These are phyloP conservation scores for Moesziomyces parantarcticus DNA, from an alignment of 1,284 basidiomycete genomes.

Conservation along the genomic window DNA sequence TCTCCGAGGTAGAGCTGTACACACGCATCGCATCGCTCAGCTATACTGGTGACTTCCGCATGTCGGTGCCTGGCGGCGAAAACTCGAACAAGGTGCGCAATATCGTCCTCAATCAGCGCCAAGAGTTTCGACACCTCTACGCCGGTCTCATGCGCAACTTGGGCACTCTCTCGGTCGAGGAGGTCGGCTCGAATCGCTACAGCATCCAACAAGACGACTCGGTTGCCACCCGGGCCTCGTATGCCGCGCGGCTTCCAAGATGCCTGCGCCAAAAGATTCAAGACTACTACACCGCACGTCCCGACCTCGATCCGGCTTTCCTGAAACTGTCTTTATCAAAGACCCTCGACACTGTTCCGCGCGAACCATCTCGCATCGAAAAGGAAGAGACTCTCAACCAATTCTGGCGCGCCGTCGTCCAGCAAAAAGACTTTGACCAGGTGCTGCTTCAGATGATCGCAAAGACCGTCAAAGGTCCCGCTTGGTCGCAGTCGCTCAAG, in stretches of 20 bases:
- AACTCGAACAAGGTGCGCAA: slow-evolving; percentile 94
- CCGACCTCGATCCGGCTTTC: slow-evolving; percentile 54
- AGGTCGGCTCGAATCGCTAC: slow-evolving; percentile 44
- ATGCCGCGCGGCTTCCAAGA: slow-evolving; percentile 53
- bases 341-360: slow-evolving; percentile 33
- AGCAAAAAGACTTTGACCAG: slow-evolving; percentile 50
- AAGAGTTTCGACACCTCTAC: slow-evolving; percentile 88
- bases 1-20: slow-evolving; percentile 84
- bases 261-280: slow-evolving; percentile 53
- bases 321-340: slow-evolving; percentile 54
- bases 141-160: slow-evolving; percentile 70
- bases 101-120: slow-evolving; percentile 75
- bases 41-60: slow-evolving; percentile 87
- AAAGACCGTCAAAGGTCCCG: slow-evolving; percentile 56
- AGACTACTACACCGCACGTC: slow-evolving; percentile 47
- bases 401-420: slow-evolving; percentile 55
- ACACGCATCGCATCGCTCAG: slow-evolving; percentile 85
- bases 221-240: slow-evolving; percentile 34
- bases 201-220: slow-evolving; percentile 53
- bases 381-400: slow-evolving; percentile 37
- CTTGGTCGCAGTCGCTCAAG: slow-evolving; percentile 63
- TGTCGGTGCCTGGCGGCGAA: slow-evolving; percentile 88
- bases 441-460: slow-evolving; percentile 54
- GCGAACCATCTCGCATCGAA: slow-evolving; percentile 22
- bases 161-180: slow-evolving; percentile 54